A percentile compares a stretch with the other conserved stretches of the same genome.
Evolutionary conservation across 345 rosid species (phyloP).

Genomic region (Populus tremula): DNA sequence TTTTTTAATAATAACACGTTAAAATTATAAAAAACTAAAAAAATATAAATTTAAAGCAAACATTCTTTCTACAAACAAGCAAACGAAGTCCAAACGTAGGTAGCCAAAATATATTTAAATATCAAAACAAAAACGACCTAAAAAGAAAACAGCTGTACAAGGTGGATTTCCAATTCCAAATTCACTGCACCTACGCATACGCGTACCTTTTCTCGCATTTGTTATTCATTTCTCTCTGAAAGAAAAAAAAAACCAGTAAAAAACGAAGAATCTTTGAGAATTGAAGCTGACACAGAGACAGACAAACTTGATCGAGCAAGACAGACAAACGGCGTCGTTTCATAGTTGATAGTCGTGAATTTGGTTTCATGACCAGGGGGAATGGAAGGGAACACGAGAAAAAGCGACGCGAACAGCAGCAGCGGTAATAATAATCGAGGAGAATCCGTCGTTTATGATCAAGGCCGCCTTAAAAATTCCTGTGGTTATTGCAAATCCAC

Average conservation of each 20-base stretch:
- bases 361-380: not conserved
- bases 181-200: not conserved
- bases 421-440: slow-evolving; percentile 30
- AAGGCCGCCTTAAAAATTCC: slow-evolving; percentile 44
- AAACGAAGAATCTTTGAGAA: not conserved
- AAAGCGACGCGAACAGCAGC: slow-evolving; percentile 59
- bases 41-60: too few species aligned
- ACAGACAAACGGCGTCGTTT: not conserved
- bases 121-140: not conserved
- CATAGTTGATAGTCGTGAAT: not conserved
- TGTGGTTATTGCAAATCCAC: slow-evolving; percentile 79
- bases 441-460: slow-evolving; percentile 59
- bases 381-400: slow-evolving; percentile 40
- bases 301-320: not conserved
- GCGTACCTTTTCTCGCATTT: not conserved
- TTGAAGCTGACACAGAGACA: not conserved
- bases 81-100: not conserved
- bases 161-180: not conserved
- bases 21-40: too few species aligned
- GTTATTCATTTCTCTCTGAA: not conserved
- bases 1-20: too few species aligned
- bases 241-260: not conserved
- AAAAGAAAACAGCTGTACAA: not conserved
- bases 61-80: too few species aligned
- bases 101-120: not conserved